phyloP scores from a whole-genome alignment of 768 basidiomycete species.

The Kwoniella sp. region DNA sequence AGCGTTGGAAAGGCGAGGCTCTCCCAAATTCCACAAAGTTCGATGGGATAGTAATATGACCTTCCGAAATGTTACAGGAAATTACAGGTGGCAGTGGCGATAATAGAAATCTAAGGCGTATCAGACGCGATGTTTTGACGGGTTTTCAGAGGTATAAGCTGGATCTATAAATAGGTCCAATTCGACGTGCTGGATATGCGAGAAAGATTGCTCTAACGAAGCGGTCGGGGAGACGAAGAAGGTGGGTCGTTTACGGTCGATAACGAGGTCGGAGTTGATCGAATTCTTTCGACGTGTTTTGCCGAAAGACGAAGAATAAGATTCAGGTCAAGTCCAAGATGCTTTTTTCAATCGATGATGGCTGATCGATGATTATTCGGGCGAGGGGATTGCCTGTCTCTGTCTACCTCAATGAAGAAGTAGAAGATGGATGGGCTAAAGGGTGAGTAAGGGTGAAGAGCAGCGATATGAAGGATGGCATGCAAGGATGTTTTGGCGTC shows the following conservation, averaged over 20 bases:
- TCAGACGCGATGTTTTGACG: background rate
- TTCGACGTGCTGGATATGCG: slow-evolving; percentile 14
- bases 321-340: background rate
- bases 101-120: background rate
- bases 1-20: background rate
- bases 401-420: slow-evolving; percentile 25
- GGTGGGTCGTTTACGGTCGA: background rate
- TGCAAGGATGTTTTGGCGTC: background rate
- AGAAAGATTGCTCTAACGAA: background rate
- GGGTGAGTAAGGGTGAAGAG: slow-evolving; percentile 8
- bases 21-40: background rate
- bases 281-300: slow-evolving; percentile 16
- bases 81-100: slow-evolving; percentile 5
- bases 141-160: slow-evolving; percentile 1
- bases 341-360: slow-evolving; percentile 9
- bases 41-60: background rate
- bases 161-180: background rate
- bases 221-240: background rate
- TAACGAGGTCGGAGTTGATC: background rate
- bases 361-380: background rate
- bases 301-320: background rate
- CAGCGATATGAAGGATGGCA: background rate
- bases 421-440: slow-evolving; percentile 22
- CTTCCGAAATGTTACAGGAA: background rate
- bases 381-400: slow-evolving; percentile 3